These are phyloP conservation scores for Chlorella sp. DNA, from an alignment of 139 green algal species.

Conservation along the genomic window DNA sequence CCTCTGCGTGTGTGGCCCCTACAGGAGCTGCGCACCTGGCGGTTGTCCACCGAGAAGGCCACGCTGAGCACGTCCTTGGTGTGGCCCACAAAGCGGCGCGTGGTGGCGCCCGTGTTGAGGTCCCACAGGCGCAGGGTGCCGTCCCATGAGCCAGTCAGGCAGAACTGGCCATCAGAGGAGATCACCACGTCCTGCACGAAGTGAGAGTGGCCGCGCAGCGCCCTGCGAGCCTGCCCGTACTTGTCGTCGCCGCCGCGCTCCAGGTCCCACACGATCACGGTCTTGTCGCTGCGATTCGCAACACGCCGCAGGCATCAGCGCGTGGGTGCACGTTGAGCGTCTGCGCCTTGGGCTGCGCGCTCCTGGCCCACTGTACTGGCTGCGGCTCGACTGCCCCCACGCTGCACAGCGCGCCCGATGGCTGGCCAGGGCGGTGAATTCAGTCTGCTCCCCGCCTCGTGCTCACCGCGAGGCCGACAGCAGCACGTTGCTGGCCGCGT, in stretches of 20 bases:
- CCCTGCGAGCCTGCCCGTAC: constrained; percentile 74
- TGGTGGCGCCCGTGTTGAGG: constrained; percentile 94
- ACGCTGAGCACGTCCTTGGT: constrained; percentile 98
- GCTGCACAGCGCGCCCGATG: too few species aligned
- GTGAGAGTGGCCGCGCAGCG: constrained; percentile 88
- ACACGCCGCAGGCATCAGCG: too few species aligned
- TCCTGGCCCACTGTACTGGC: too few species aligned
- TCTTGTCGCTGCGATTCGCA: constrained; percentile 92
- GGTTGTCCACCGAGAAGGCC: constrained; percentile 99
- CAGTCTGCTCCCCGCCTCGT: too few species aligned
- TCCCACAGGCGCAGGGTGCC: constrained; percentile 98
- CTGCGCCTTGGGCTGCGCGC: too few species aligned
- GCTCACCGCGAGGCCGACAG: constrained; percentile 85
- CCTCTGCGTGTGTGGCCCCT: too few species aligned
- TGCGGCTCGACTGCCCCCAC: too few species aligned
- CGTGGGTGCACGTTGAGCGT: not conserved
- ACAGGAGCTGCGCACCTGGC: too few species aligned
- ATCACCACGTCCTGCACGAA: constrained; percentile 99
- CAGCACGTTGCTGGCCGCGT: constrained; percentile 88
- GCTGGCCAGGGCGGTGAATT: too few species aligned
- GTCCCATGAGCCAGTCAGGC: constrained; percentile 97
- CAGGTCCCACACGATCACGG: constrained; percentile 92
- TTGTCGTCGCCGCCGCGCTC: constrained; percentile 65
- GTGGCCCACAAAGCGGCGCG: constrained; percentile 96
- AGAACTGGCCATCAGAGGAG: constrained; percentile 96